Evolutionary conservation across 306 rosid species (phyloP).

Genomic region (Medicago truncatula): MtrunA17r5.0-ANR NC_053048.1:41525501-41526000

Average conservation of each 20-base stretch:
- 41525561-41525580: not conserved
- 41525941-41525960: no score
- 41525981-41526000: no score
- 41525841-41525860: no score
- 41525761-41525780: conserved; percentile 1
- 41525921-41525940: no score
- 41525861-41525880: no score
- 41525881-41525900: no score
- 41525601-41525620: conserved; percentile 20
- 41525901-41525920: no score
- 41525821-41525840: no score
- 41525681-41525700: not conserved
- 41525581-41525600: conserved; percentile 7
- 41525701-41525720: not conserved
- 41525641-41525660: conserved; percentile 20
- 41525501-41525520: conserved; percentile 1
- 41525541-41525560: conserved; percentile 18
- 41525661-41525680: conserved; percentile 14
- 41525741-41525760: conserved; percentile 2
- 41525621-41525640: conserved; percentile 26
- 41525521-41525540: conserved; percentile 18
- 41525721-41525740: conserved; percentile 7
- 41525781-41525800: no score
- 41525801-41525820: no score
- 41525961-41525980: no score